A percentile compares a stretch with the other conserved stretches of the same genome.
phyloP scores from a whole-genome alignment of 768 basidiomycete species.

The Boletus reticuloceps region DNA sequence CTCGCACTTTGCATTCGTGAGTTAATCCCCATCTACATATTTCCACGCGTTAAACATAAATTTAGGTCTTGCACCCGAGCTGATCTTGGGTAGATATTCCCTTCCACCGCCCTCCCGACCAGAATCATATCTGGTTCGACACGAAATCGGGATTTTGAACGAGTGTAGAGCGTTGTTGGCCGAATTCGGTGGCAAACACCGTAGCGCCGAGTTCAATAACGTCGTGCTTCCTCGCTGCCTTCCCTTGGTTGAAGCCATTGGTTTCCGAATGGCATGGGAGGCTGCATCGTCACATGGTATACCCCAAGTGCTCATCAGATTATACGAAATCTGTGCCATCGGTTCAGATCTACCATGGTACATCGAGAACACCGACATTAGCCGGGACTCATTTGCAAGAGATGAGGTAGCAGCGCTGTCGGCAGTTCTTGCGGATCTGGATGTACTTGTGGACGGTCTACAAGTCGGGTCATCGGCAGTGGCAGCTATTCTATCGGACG shows the following conservation, averaged over 20 bases:
- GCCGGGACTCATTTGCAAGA: not conserved
- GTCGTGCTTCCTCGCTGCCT: not conserved
- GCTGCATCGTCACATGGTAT: not conserved
- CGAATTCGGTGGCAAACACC: not conserved
- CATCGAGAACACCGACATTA: not conserved
- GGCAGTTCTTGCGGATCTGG: not conserved
- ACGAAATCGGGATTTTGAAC: not conserved
- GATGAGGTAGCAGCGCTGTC: not conserved
- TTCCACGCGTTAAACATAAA: not conserved
- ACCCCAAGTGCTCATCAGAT: not conserved
- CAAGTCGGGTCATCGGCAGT: not conserved
- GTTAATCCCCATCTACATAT: not conserved
- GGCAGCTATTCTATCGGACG: not conserved
- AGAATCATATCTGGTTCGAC: not conserved
- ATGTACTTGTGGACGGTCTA: not conserved
- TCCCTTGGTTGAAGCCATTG: not conserved
- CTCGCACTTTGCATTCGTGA: not conserved
- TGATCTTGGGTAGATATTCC: not conserved
- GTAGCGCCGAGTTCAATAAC: not conserved
- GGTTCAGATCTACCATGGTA: not conserved
- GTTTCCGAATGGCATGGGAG: slow-evolving; percentile 1
- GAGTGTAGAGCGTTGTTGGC: not conserved
- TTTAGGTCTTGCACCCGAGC: not conserved
- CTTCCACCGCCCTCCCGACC: not conserved
- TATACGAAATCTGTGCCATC: not conserved